These are phyloP conservation scores for Bothriochloa decipiens DNA, from an alignment of 176 grass and related monocot genomes.

Conservation along the genomic window DNA sequence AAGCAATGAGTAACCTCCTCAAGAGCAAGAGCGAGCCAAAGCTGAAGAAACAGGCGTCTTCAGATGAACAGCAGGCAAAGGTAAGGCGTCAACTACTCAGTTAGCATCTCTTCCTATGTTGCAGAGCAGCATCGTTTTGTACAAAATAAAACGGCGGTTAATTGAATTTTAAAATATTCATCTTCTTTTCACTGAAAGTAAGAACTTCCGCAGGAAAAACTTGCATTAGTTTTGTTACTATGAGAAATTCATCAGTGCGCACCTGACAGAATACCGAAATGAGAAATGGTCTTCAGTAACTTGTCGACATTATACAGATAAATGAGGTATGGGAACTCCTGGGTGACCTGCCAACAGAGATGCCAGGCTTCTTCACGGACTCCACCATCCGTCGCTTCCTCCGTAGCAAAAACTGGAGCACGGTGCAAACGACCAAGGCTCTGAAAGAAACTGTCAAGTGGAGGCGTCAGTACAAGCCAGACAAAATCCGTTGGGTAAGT, in stretches of 20 bases:
- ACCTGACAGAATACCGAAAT: not conserved
- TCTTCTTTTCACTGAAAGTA: not conserved
- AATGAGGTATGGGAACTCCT: slow-evolving; percentile 45
- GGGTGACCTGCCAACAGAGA: slow-evolving; percentile 12
- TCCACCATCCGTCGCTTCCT: slow-evolving; percentile 55
- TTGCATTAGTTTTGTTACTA: not conserved
- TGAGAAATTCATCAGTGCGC: not conserved
- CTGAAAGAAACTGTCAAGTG: slow-evolving; percentile 46
- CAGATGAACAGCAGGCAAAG: not conserved
- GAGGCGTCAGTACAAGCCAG: too few species aligned
- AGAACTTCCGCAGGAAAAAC: not conserved
- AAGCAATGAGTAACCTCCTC: not conserved
- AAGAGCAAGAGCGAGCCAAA: not conserved
- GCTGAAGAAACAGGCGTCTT: not conserved
- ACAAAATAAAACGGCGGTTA: too few species aligned
- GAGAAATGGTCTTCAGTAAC: not conserved
- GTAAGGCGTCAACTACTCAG: not conserved
- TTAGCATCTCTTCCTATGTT: too few species aligned
- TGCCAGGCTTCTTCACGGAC: slow-evolving; percentile 49
- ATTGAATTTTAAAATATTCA: too few species aligned
- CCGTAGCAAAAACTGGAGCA: slow-evolving; percentile 44
- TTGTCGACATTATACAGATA: slow-evolving; percentile 26
- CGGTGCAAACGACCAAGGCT: slow-evolving; percentile 39
- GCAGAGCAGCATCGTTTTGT: too few species aligned
- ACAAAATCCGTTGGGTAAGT: too few species aligned